Evolutionary conservation across 768 basidiomycete species (phyloP).

Genomic region (Pholiota molesta): DNA sequence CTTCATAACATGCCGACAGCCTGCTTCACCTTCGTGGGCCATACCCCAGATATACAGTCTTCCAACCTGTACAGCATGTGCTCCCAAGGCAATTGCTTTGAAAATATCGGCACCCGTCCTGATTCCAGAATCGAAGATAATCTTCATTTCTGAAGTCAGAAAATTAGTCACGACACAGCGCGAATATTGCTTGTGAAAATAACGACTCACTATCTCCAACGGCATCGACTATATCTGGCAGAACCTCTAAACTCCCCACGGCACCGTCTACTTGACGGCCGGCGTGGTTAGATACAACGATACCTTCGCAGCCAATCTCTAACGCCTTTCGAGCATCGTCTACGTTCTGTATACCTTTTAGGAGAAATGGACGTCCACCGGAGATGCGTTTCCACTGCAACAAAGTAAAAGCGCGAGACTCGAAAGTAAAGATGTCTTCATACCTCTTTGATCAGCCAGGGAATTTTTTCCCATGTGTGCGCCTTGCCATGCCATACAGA

Average conservation of each 20-base stretch:
- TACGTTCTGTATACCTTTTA: slow-evolving; percentile 56
- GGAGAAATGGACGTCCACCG: slow-evolving; percentile 49
- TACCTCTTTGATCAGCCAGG: slow-evolving; percentile 49
- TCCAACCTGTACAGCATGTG: slow-evolving; percentile 54
- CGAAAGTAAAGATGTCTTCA: too few species aligned
- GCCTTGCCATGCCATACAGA: slow-evolving; percentile 54
- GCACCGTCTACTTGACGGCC: slow-evolving; percentile 62
- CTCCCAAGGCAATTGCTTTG: slow-evolving; percentile 60
- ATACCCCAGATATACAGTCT: slow-evolving; percentile 55
- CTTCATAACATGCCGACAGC: slow-evolving; percentile 58
- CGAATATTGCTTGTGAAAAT: background rate
- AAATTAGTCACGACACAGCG: background rate
- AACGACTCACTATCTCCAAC: slow-evolving; percentile 46
- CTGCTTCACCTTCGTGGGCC: slow-evolving; percentile 52
- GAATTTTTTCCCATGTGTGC: slow-evolving; percentile 54
- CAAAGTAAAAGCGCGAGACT: background rate
- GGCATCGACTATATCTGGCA: slow-evolving; percentile 53
- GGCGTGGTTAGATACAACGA: slow-evolving; percentile 60
- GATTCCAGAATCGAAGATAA: slow-evolving; percentile 59
- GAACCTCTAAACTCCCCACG: slow-evolving; percentile 49
- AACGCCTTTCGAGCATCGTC: slow-evolving; percentile 51
- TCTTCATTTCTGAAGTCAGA: slow-evolving; percentile 40
- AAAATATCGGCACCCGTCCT: slow-evolving; percentile 54
- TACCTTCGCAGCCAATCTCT: slow-evolving; percentile 51
- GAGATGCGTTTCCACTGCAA: slow-evolving; percentile 50